phyloP scores from a whole-genome alignment of 257 asterid species.

The Solanum gracilifrons region DNA sequence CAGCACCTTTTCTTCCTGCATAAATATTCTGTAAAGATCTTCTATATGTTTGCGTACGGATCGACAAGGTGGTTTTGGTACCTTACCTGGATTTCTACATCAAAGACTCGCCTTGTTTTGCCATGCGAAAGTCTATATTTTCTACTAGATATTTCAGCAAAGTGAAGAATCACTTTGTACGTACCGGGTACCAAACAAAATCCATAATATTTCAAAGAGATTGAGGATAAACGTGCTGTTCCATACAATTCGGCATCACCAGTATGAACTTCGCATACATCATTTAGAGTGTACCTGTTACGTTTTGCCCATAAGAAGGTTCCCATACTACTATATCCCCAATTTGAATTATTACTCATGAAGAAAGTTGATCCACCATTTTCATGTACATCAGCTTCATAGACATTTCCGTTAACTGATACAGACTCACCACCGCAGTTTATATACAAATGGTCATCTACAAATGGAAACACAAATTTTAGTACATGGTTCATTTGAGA shows the following conservation, averaged over 20 bases:
- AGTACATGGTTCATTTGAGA: not conserved
- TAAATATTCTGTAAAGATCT: not conserved
- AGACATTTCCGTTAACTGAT: not conserved
- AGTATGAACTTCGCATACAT: not conserved
- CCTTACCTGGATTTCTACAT: conserved; percentile 16
- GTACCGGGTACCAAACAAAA: conserved; percentile 4
- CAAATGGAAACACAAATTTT: not conserved
- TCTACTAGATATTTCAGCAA: conserved; percentile 9
- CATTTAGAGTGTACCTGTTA: not conserved
- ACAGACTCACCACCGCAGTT: conserved; percentile 8
- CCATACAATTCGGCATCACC: conserved; percentile 8
- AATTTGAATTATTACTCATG: not conserved
- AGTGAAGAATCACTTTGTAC: conserved; percentile 12
- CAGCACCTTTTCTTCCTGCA: not conserved
- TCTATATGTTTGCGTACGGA: no score
- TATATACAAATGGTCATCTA: conserved; percentile 5
- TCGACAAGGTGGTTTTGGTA: not conserved
- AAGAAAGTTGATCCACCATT: conserved; percentile 6
- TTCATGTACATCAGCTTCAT: conserved; percentile 4
- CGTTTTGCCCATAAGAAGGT: not conserved
- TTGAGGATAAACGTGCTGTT: conserved; percentile 8
- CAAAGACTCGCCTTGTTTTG: conserved; percentile 5
- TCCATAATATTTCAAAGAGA: conserved; percentile 23
- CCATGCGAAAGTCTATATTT: not conserved
- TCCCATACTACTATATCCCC: conserved; percentile 29